A percentile compares a stretch with the other conserved stretches of the same genome.
phyloP scores from a whole-genome alignment of 192 early-diverging fungal species.

The Backusella luteola region DNA sequence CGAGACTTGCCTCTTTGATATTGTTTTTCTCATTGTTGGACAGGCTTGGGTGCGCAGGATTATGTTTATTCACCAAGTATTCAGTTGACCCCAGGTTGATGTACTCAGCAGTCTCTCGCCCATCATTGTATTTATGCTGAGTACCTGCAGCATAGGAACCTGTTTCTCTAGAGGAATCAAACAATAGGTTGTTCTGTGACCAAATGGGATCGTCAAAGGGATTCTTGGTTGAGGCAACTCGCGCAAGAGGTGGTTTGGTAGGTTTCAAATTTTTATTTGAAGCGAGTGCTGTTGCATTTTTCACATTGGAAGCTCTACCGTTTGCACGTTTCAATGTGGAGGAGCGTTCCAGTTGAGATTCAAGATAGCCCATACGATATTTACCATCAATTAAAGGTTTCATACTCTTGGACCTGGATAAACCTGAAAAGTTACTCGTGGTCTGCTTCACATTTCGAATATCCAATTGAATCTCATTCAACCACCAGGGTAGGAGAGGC shows the following conservation, averaged over 20 bases:
- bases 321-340: constrained; percentile 18
- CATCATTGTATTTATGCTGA: not conserved
- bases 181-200: not conserved
- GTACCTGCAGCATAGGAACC: not conserved
- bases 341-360: constrained; percentile 27
- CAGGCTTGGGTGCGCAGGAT: not conserved
- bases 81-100: constrained; percentile 15
- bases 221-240: not conserved
- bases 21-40: not conserved
- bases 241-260: not conserved
- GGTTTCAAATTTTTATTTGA: not conserved
- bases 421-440: constrained; percentile 45
- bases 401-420: constrained; percentile 46
- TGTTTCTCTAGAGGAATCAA: not conserved
- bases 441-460: constrained; percentile 74
- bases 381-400: constrained; percentile 37
- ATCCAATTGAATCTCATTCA: constrained; percentile 43
- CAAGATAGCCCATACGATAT: constrained; percentile 38
- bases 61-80: constrained; percentile 14
- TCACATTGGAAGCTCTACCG: not conserved
- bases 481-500: constrained; percentile 49
- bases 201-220: constrained; percentile 34
- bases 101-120: not conserved
- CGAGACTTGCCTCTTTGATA: not conserved
- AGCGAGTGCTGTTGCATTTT: not conserved